phyloP scores from a whole-genome alignment of 2,329 filamentous ascomycete genomes.

The Hysterium pulicare region DNA sequence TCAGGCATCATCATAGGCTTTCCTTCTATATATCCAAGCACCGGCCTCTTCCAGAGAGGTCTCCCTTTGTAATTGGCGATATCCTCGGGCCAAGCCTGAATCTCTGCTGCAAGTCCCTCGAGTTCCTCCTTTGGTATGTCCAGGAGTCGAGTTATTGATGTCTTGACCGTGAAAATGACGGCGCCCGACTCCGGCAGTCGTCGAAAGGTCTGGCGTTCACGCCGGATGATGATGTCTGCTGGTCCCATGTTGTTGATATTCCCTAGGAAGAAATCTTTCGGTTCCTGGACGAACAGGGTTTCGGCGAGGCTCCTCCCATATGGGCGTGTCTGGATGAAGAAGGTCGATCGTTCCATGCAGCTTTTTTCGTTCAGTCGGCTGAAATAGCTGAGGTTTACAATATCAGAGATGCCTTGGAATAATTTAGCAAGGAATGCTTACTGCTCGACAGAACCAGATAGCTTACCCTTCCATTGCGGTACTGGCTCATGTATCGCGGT shows the following conservation, averaged over 20 bases:
- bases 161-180: slow-evolving; percentile 51
- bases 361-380: slow-evolving; percentile 40
- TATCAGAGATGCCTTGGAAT: slow-evolving; percentile 12
- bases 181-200: slow-evolving; percentile 43
- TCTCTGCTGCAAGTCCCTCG: slow-evolving; percentile 20
- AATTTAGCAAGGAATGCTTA: slow-evolving; percentile 15
- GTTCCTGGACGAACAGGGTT: slow-evolving; percentile 45
- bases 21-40: slow-evolving; percentile 17
- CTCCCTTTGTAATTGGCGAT: slow-evolving; percentile 22
- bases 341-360: slow-evolving; percentile 49
- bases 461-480: slow-evolving; percentile 49
- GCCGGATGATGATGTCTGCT: slow-evolving; percentile 45
- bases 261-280: slow-evolving; percentile 33
- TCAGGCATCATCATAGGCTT: too few species aligned
- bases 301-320: slow-evolving; percentile 33
- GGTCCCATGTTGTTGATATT: slow-evolving; percentile 23
- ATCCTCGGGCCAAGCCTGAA: slow-evolving; percentile 21
- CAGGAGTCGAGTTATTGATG: slow-evolving; percentile 40
- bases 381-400: slow-evolving; percentile 41
- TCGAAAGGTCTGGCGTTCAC: slow-evolving; percentile 51
- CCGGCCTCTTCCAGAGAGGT: slow-evolving; percentile 19
- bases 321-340: slow-evolving; percentile 49
- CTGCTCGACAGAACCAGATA: slow-evolving; percentile 43
- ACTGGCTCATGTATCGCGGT: slow-evolving; percentile 47
- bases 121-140: slow-evolving; percentile 1